Base-by-base conservation (phyloP, 2,329 filamentous ascomycete genomes). In the Cladosporium sp. region DNA sequence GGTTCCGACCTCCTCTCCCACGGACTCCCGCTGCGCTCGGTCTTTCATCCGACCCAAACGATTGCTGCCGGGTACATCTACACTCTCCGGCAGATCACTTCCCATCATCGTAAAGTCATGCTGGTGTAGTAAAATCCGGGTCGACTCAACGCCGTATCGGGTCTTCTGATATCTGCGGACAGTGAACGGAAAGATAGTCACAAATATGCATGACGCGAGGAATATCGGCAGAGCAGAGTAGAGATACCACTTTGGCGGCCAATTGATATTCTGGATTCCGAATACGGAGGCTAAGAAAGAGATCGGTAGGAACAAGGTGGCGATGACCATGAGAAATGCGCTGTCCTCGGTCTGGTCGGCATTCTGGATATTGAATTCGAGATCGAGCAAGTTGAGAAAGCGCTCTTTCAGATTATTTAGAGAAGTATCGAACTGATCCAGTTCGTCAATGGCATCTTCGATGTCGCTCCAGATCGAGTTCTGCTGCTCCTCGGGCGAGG, bases 291-390 rank as follows among this genome's bases (percentile, higher is more conserved):
- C 73, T 10, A 78, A 69, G 65, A 73, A 77, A 1, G 75, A 76
- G 21, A 78, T 64, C 1, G 76, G 76, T 14, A 78, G 66, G 69
- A 77, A 77, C 10, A 78, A 65, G 1, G 75, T 76, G 12, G 75
- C 76, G 28, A 77, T 68, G n/a, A 71, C 70, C 23, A 72, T 71
- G 10, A 78, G 69, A 64, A 77, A 78, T 11, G 69, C 70, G 23
- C 72, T 71, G 62, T 77, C 73, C 60, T 78, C 75, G 28, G 75
- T 72, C 64, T 78, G 75, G 10, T 72, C 72, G 2, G 75, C 73
- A 58, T 75, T 78, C 56, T 75, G 72, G 52, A 78, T 77, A 67
- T 78, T 78, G 73, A 78, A 78, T 55, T 78, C 76, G n/a, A 78
- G 73, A 55, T 77, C 76, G 60, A 78, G 76, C 16, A 78, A 69